These are phyloP conservation scores for Physaria fendleri DNA, from an alignment of 345 rosid genomes.

Conservation along the genomic window DNA sequence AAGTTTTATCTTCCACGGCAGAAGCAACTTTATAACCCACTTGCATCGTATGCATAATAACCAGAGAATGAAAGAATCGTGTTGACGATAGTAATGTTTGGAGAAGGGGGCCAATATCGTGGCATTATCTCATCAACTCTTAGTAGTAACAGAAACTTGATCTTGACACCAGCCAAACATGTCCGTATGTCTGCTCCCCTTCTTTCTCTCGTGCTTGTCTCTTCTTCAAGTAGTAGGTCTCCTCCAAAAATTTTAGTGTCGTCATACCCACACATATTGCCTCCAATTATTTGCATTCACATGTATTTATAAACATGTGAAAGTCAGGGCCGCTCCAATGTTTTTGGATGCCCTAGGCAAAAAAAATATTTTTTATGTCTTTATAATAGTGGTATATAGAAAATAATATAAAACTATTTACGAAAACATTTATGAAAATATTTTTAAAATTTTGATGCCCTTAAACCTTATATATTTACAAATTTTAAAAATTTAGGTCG, in stretches of 20 bases:
- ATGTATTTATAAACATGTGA: background rate
- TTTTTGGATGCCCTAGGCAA: too few species aligned
- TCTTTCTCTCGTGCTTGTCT: conserved; percentile 5
- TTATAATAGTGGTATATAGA: too few species aligned
- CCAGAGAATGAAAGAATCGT: background rate
- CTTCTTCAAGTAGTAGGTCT: conserved; percentile 23
- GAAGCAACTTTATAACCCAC: background rate
- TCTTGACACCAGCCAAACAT: conserved; percentile 28
- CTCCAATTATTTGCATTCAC: conserved; percentile 24
- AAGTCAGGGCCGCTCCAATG: too few species aligned
- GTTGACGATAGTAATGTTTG: background rate
- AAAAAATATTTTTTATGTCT: too few species aligned
- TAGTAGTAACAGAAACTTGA: conserved; percentile 8
- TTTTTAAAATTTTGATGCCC: too few species aligned
- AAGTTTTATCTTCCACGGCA: background rate
- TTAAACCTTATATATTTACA: too few species aligned
- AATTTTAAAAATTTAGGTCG: too few species aligned
- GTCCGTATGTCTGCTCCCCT: conserved; percentile 3
- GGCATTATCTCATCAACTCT: conserved; percentile 18
- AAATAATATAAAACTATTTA: too few species aligned
- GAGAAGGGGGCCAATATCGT: conserved; percentile 2
- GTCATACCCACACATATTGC: conserved; percentile 19
- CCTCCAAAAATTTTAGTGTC: conserved; percentile 3
- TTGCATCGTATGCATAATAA: background rate
- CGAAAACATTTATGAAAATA: too few species aligned